A percentile compares a stretch with the other conserved stretches of the same genome.
These are phyloP conservation scores for Lophiostoma macrostomum DNA, from an alignment of 495 filamentous ascomycete species.

Conservation along the genomic window DNA sequence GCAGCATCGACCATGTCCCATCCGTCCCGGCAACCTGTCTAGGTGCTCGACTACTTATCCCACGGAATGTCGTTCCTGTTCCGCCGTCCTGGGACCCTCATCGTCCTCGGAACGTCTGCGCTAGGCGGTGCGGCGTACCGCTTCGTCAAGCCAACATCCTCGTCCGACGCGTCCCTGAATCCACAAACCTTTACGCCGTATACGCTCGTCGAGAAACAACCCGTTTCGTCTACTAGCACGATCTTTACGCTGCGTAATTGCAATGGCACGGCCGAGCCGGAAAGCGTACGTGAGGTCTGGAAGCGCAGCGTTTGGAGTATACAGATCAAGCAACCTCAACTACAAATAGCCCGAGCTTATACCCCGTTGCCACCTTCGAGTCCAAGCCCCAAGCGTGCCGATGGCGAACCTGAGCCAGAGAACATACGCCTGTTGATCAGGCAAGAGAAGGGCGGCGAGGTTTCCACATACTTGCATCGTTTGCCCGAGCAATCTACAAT, in stretches of 20 bases:
- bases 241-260: constrained; percentile 63
- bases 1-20: too few relatives aligned
- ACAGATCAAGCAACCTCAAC: constrained; percentile 87
- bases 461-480: constrained; percentile 64
- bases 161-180: constrained; percentile 26
- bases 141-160: constrained; percentile 5
- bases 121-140: constrained; percentile 32
- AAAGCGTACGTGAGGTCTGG: constrained; percentile 48
- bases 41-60: background rate
- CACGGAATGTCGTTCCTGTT: constrained; percentile 14
- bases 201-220: constrained; percentile 60
- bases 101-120: constrained; percentile 26
- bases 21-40: too few relatives aligned
- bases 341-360: constrained; percentile 85
- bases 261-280: constrained; percentile 37
- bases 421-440: constrained; percentile 51
- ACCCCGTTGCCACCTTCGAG: constrained; percentile 68
- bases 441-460: constrained; percentile 43
- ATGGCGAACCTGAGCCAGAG: constrained; percentile 40
- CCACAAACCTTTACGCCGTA: constrained; percentile 35
- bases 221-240: constrained; percentile 70
- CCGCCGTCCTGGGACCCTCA: constrained; percentile 23
- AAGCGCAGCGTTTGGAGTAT: constrained; percentile 72
- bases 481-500: constrained; percentile 60
- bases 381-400: constrained; percentile 28